Conservation (phyloP, 169 alveolate genomes). For the Sarcocystis neurona region DNA sequence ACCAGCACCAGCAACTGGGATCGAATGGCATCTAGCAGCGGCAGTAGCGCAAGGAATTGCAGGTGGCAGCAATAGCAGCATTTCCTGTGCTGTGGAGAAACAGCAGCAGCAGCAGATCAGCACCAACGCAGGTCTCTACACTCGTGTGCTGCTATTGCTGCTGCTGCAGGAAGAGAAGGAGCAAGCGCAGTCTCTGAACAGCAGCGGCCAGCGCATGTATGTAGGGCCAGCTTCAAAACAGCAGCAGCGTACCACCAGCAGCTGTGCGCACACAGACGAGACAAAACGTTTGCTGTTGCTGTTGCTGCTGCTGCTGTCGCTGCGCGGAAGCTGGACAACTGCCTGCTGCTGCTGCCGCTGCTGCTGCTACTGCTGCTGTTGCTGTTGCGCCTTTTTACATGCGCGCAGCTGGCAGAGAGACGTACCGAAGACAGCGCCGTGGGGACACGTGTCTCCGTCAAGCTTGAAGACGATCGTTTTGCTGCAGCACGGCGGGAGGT, state of each 20-base stretch:
- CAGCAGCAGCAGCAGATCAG: too few species aligned
- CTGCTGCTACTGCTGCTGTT: neutral
- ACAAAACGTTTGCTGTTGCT: neutral
- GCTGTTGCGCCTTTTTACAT: neutral
- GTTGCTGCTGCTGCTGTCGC: neutral
- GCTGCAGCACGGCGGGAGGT: constrained; percentile 14
- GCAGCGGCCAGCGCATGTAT: neutral
- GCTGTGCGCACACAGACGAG: neutral
- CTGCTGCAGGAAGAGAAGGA: too few species aligned
- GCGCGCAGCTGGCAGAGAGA: neutral
- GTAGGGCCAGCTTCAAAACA: neutral
- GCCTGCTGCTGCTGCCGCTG: neutral
- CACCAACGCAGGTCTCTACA: too few species aligned
- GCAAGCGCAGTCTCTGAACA: too few species aligned
- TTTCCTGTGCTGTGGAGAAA: too few species aligned
- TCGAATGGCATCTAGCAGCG: too few species aligned
- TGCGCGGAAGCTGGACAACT: neutral
- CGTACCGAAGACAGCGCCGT: neutral
- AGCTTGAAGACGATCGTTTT: neutral
- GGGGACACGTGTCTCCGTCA: constrained; percentile 16
- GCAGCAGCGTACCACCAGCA: neutral
- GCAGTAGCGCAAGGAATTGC: too few species aligned
- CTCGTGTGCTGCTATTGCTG: too few species aligned
- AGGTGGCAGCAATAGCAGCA: too few species aligned
- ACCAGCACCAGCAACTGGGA: too few species aligned